A percentile compares a stretch with the other conserved stretches of the same genome.
Evolutionary conservation across 305 asterid species (phyloP).

Genomic region (Solanum hybrid): DNA sequence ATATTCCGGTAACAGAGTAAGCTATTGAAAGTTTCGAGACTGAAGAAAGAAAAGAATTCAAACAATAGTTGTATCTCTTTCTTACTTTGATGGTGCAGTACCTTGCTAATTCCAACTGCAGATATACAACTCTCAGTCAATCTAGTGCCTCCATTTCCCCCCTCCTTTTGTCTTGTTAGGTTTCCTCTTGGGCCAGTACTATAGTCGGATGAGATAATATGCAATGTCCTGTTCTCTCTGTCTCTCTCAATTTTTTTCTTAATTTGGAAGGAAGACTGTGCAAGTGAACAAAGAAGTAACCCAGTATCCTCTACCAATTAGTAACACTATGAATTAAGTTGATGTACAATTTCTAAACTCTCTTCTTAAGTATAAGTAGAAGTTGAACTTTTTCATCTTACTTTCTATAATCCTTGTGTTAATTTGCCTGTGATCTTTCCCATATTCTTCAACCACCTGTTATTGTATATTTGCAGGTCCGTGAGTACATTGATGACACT

Average conservation of each 20-base stretch:
- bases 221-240: not conserved
- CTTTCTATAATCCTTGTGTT: not conserved
- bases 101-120: not conserved
- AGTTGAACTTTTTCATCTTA: not conserved
- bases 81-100: not conserved
- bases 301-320: not conserved
- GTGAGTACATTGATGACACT: conserved; percentile 94
- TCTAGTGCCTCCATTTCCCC: not conserved
- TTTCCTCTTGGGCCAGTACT: not conserved
- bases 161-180: not conserved
- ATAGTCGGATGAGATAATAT: not conserved
- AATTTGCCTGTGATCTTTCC: not conserved
- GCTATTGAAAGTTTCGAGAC: not conserved
- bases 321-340: not conserved
- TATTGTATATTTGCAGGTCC: conserved; percentile 42
- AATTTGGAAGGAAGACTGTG: not conserved
- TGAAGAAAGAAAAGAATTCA: not conserved
- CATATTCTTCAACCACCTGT: not conserved
- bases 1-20: not conserved
- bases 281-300: not conserved
- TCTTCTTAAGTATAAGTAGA: not conserved
- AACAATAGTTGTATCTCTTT: not conserved
- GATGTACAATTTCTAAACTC: not conserved
- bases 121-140: not conserved
- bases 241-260: not conserved